A percentile compares a stretch with the other conserved stretches of the same genome.
Evolutionary conservation across 2,329 filamentous ascomycete genomes (phyloP).

Genomic region (Clarireedia sp.): DNA sequence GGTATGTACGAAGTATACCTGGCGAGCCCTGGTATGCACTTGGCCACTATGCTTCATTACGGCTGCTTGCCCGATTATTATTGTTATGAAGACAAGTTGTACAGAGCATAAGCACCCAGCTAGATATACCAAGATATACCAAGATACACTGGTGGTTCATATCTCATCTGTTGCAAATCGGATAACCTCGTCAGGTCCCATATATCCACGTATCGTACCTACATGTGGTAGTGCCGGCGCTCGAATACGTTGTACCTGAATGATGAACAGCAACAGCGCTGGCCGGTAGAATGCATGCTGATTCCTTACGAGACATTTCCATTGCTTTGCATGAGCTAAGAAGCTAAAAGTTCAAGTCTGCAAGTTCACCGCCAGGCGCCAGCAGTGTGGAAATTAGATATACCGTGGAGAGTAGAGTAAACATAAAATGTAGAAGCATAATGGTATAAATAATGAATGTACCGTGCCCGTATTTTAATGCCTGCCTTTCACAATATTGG

Average conservation of each 20-base stretch:
- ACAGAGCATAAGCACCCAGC: no score
- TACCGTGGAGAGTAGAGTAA: neutral
- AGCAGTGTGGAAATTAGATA: constrained; percentile 1
- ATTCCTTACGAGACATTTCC: neutral
- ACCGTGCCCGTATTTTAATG: neutral
- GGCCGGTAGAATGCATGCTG: neutral
- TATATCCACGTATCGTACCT: neutral
- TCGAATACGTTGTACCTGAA: no score
- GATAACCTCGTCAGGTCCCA: neutral
- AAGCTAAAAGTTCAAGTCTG: neutral
- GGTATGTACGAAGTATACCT: no score
- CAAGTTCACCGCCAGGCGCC: constrained; percentile 6
- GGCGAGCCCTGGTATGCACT: no score
- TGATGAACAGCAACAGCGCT: no score
- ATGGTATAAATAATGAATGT: neutral
- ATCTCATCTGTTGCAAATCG: neutral
- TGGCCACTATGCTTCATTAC: no score
- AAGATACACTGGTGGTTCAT: neutral
- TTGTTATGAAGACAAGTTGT: no score
- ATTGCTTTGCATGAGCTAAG: constrained; percentile 3
- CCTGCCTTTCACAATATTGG: neutral
- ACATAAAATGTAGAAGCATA: no score
- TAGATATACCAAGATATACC: no score
- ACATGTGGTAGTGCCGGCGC: neutral
- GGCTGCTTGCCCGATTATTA: no score